Conservation (phyloP, 2,329 filamentous ascomycete species). For the Clonostachys rosea region DNA sequence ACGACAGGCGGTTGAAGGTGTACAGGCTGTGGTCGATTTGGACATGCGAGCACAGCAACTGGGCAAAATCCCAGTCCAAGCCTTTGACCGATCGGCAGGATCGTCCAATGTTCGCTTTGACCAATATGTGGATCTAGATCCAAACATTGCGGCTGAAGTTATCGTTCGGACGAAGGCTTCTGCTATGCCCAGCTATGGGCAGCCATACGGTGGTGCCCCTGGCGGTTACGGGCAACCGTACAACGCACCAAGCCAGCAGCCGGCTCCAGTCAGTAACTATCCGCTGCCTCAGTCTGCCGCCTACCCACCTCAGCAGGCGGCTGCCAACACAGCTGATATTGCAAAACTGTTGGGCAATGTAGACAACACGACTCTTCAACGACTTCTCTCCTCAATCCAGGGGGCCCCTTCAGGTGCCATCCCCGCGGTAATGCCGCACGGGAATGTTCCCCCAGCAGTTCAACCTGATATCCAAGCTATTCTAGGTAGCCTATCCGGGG, state of each 20-base stretch:
- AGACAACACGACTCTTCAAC: constrained; percentile 67
- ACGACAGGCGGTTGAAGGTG: constrained; percentile 82
- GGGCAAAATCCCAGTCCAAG: constrained; percentile 73
- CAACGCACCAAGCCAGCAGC: constrained; percentile 16
- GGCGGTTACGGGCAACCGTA: constrained; percentile 23
- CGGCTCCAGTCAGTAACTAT: constrained; percentile 9
- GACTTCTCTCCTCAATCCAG: constrained; percentile 57
- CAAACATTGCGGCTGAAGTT: constrained; percentile 73
- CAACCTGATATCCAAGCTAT: constrained; percentile 42
- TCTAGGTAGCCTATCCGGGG: constrained; percentile 29
- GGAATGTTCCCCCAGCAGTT: constrained; percentile 8
- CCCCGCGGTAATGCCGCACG: not conserved
- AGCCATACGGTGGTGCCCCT: constrained; percentile 16
- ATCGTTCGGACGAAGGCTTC: constrained; percentile 64
- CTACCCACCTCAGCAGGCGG: constrained; percentile 26
- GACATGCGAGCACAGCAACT: constrained; percentile 63
- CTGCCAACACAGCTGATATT: constrained; percentile 42
- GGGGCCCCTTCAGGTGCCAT: constrained; percentile 9
- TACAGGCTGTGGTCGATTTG: constrained; percentile 78
- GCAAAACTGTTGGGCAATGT: constrained; percentile 63
- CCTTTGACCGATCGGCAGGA: constrained; percentile 79
- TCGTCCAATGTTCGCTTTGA: constrained; percentile 75
- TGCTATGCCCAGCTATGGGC: constrained; percentile 22
- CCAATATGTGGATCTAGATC: constrained; percentile 81
- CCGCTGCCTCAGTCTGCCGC: constrained; percentile 13